Conservation (phyloP, 2,329 filamentous ascomycete genomes). For the Penicillium thymicola region DNA sequence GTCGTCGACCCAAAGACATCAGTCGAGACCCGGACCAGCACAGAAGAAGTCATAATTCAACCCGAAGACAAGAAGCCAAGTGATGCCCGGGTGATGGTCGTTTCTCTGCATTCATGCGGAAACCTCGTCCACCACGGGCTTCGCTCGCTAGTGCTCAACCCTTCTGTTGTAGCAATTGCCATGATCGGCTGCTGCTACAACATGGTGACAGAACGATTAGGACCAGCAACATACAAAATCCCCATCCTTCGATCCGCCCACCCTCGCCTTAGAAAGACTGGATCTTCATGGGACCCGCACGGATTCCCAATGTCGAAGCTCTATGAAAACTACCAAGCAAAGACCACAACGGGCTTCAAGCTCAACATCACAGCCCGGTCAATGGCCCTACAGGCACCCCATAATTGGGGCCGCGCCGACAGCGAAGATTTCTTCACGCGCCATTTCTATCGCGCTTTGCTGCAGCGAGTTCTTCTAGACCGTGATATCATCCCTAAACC, state of each 20-base stretch:
- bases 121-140: conserved; percentile 96
- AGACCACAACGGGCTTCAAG: conserved; percentile 61
- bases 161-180: conserved; percentile 80
- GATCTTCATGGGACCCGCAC: conserved; percentile 74
- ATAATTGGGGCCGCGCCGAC: conserved; percentile 81
- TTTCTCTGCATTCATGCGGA: conserved; percentile 95
- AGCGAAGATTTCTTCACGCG: conserved; percentile 86
- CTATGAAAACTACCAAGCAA: conserved; percentile 56
- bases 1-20: conserved; percentile 27
- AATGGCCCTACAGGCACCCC: conserved; percentile 95
- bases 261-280: conserved; percentile 64
- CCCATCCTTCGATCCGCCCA: conserved; percentile 73
- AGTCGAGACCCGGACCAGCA: not conserved
- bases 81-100: conserved; percentile 64
- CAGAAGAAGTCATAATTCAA: conserved; percentile 3
- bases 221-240: conserved; percentile 81
- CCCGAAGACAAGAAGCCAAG: conserved; percentile 5
- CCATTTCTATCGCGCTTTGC: conserved; percentile 85
- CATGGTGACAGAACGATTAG: conserved; percentile 83
- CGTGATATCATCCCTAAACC: conserved; percentile 68
- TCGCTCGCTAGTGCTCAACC: conserved; percentile 78
- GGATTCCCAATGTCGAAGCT: conserved; percentile 88
- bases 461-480: conserved; percentile 92
- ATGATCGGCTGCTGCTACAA: conserved; percentile 99
- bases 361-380: conserved; percentile 95